Base-by-base conservation (phyloP, 176 grass and related monocot genomes). In the Zizania latifolia region DNA sequence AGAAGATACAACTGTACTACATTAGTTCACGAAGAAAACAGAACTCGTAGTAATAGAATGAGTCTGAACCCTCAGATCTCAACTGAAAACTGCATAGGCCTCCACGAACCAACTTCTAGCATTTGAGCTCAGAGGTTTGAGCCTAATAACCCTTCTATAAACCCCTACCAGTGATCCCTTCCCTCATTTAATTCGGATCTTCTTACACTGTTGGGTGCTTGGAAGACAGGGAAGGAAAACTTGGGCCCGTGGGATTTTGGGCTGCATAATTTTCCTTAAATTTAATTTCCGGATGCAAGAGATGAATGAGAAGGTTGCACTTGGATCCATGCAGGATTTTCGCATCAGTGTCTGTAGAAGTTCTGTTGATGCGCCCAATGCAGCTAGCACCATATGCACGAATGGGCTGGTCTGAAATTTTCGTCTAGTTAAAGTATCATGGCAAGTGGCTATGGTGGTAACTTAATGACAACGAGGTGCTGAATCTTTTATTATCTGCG, bases 331-430 rank as follows among this genome's bases (percentile, higher is more conserved):
- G 92, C 92, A 86, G 92, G 66, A 91, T 91, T 94, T 84, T 81
- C 88, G 92, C 92, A 89, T 91, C 88, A 91, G 86, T 94, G 92
- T 94, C 85, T 91, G 82, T 83, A 82, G 83, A 82, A 56, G 80
- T 57, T 63, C 60, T 53, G 41, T 22, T 74, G 61, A 63, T 34
- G 43, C 28, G 41, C 69, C 80, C 86, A 22, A 83, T 54, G 80
- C 62, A 68, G 54, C 80, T 54, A 68, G 54, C 80, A 78, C 65
- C 44, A 6, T 54, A 59, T 65, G 72, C 41, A 86, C 78, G 87
- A 75, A 46, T 60, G 74, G 27, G 32, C 73, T 39, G 23, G 50
- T 33, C 79, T 59, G 79, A 39, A 65, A 40, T 28, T 65, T 68
- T 68, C 5, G 36, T 15, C 68, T 73, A 69, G 23, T 68, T 68